Evolutionary conservation across 306 rosid genomes (phyloP), one percentile per base, ranked within the genome.

Genomic region (Mimosa pudica): DNA sequence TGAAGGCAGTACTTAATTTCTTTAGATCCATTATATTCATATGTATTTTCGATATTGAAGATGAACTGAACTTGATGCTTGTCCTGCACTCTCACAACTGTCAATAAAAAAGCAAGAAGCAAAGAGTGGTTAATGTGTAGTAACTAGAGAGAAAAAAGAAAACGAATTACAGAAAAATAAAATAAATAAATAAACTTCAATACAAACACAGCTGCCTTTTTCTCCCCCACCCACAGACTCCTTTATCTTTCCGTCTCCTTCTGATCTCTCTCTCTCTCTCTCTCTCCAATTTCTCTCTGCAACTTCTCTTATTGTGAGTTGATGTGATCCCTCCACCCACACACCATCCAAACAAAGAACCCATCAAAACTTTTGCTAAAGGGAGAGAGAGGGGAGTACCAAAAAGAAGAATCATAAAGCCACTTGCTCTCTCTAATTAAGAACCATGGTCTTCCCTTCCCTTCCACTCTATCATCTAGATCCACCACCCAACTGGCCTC

Each of bases 401-500:
- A 42, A 80, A 82, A 65, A 8, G 47, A 69, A 70, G 49, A 47
- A 70, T 18, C 73, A 68, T 45, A 70, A 70, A 70, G 57, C 74
- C 38, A n/a, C 80, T 58, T 18, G 33, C 63, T 57, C 75, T 32
- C 80, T 33, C 52, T 75, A 82, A 79, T 44, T 24, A 70, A 77
- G 57, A 87, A 57, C 91, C 80, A 93, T 93, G 98, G 98, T 89
- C 86, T 93, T 90, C 86, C 85, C 98, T 67, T 89, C 95, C 12
- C 79, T 89, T 77, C 97, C 98, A 66, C 83, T 84, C 84, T 91
- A 87, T 81, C 88, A 90, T 83, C 88, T 85, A 81, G 98, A 93
- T 93, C 97, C 95, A 82, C 90, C 92, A 82, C 89, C 92, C 89
- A 86, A 90, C 90, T 93, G 95, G 93, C 84, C 87, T 78, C 93